Conservation (phyloP, 2,329 filamentous ascomycete species). For the Pseudonectria buxi region DNA sequence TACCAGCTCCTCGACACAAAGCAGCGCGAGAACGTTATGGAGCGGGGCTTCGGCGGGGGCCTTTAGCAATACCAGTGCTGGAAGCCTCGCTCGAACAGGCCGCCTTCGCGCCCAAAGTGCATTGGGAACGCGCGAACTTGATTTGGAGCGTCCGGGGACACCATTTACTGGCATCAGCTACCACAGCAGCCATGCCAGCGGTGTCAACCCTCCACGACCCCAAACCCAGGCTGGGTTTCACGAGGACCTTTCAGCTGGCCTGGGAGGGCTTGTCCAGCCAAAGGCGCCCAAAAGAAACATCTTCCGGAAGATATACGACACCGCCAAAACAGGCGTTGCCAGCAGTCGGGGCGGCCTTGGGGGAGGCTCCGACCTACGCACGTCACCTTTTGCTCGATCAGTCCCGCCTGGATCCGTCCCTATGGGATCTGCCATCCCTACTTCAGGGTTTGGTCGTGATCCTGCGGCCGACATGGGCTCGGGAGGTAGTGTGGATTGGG, state of each 20-base stretch:
- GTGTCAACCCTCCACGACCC: conserved; percentile 40
- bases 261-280: conserved; percentile 72
- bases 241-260: conserved; percentile 58
- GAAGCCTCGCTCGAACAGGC: conserved; percentile 78
- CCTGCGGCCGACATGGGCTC: conserved; percentile 65
- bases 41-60: conserved; percentile 85
- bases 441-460: conserved; percentile 36
- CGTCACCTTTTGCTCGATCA: conserved; percentile 37
- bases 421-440: conserved; percentile 39
- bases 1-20: conserved; percentile 67
- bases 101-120: conserved; percentile 55
- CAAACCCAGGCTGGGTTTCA: conserved; percentile 61
- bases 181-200: conserved; percentile 77
- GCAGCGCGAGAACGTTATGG: conserved; percentile 83
- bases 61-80: conserved; percentile 91
- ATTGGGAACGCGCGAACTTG: conserved; percentile 52
- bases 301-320: conserved; percentile 92
- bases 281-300: conserved; percentile 81
- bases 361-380: conserved; percentile 42
- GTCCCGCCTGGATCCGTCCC: conserved; percentile 31
- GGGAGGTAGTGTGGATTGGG: conserved; percentile 68
- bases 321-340: conserved; percentile 87
- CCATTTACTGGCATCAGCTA: conserved; percentile 78
- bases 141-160: conserved; percentile 50
- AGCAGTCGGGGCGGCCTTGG: conserved; percentile 82